Evolutionary conservation across 1,284 basidiomycete species (phyloP).

Genomic region (Pseudozyma tsukubaensis): DNA sequence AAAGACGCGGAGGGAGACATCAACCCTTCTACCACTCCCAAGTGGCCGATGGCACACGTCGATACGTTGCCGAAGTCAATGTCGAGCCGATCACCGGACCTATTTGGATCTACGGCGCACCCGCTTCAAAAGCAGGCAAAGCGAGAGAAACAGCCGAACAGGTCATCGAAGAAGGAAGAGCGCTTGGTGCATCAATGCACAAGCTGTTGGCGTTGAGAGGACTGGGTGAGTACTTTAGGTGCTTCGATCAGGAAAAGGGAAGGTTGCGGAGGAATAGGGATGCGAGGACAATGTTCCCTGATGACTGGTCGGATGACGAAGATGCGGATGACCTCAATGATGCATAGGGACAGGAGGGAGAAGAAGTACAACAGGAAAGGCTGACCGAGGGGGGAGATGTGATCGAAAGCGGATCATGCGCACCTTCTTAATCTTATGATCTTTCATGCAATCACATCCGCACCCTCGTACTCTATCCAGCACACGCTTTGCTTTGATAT

Average conservation of each 20-base stretch:
- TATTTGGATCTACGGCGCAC: slow-evolving; percentile 40
- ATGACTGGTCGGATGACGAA: slow-evolving; percentile 37
- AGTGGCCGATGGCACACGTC: slow-evolving; percentile 26
- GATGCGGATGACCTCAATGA: slow-evolving; percentile 8
- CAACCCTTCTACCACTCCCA: slow-evolving; percentile 48
- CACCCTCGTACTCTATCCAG: too few relatives aligned
- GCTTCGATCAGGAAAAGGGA: slow-evolving; percentile 33
- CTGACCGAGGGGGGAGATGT: slow-evolving; percentile 11
- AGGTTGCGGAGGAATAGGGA: slow-evolving; percentile 20
- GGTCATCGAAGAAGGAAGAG: slow-evolving; percentile 10
- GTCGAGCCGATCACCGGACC: slow-evolving; percentile 17
- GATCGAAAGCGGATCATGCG: too few relatives aligned
- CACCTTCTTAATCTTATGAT: too few relatives aligned
- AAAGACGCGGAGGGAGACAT: slow-evolving; percentile 19
- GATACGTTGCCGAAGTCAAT: slow-evolving; percentile 50
- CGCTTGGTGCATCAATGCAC: slow-evolving; percentile 9
- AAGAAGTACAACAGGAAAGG: background rate
- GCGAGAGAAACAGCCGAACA: background rate
- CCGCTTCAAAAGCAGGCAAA: background rate
- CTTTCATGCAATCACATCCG: too few relatives aligned
- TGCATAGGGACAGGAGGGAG: background rate
- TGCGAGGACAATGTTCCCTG: slow-evolving; percentile 31
- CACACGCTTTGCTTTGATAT: too few relatives aligned
- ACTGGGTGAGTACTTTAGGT: slow-evolving; percentile 36
- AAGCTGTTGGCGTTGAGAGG: slow-evolving; percentile 20